A percentile compares a stretch with the other conserved stretches of the same genome.
These are phyloP conservation scores for Phytophthora fragariae DNA, from an alignment of 352 stramenopile genomes.

Conservation along the genomic window DNA sequence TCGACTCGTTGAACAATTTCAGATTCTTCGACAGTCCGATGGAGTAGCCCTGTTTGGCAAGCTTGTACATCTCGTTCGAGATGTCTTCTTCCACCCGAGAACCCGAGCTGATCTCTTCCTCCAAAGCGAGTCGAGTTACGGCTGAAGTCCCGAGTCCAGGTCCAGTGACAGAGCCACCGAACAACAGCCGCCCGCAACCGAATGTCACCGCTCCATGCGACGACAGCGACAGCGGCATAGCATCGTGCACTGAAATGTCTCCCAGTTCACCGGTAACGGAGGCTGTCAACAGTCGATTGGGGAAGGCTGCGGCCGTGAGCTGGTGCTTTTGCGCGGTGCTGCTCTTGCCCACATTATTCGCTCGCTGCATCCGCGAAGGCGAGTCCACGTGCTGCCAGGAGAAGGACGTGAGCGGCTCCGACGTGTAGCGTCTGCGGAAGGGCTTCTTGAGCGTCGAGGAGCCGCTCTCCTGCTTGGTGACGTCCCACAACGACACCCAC, in stretches of 20 bases:
- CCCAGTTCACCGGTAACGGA: conserved; percentile 81
- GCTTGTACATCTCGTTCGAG: conserved; percentile 75
- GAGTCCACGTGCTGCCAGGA: conserved; percentile 78
- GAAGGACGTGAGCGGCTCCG: conserved; percentile 77
- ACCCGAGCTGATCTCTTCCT: conserved; percentile 34
- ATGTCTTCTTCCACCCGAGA: conserved; percentile 66
- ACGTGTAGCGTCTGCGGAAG: conserved; percentile 81
- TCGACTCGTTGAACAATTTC: conserved; percentile 64
- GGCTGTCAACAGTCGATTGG: conserved; percentile 81
- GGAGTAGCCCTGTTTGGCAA: conserved; percentile 82
- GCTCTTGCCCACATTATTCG: conserved; percentile 32
- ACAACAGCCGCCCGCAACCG: conserved; percentile 76
- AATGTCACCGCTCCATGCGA: conserved; percentile 76
- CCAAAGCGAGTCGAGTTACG: conserved; percentile 47
- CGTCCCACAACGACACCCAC: conserved; percentile 87
- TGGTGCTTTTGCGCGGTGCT: conserved; percentile 44
- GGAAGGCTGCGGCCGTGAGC: conserved; percentile 65
- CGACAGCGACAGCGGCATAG: conserved; percentile 84
- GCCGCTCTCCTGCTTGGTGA: conserved; percentile 65
- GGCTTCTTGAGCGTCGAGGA: conserved; percentile 70
- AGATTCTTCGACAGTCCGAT: conserved; percentile 81
- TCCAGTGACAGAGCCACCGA: conserved; percentile 49
- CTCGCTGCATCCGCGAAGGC: conserved; percentile 25
- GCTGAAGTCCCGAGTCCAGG: conserved; percentile 47
- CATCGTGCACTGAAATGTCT: conserved; percentile 89